phyloP scores from a whole-genome alignment of 805 yeast species.

The Candida sphagnicola region DNA sequence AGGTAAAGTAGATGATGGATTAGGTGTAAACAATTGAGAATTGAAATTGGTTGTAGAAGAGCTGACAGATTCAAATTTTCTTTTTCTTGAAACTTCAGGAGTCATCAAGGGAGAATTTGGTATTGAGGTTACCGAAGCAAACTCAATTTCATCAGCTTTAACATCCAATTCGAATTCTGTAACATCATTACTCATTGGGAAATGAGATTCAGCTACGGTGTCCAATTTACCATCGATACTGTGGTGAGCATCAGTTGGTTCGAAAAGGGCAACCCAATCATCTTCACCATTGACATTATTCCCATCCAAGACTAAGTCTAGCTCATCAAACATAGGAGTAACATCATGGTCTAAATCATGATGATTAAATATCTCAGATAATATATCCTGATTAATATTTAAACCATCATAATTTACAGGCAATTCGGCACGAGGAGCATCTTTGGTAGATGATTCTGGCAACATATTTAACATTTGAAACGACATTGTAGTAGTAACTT shows the following conservation, averaged over 20 bases:
- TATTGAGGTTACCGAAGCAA: background rate
- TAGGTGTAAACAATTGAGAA: constrained; percentile 26
- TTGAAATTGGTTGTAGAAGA: background rate
- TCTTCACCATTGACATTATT: constrained; percentile 36
- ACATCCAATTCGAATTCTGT: constrained; percentile 1
- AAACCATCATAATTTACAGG: constrained; percentile 1
- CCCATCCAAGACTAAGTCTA: constrained; percentile 40
- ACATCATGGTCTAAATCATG: constrained; percentile 21
- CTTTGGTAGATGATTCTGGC: constrained; percentile 2
- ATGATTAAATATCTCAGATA: constrained; percentile 9
- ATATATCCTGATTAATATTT: constrained; percentile 10
- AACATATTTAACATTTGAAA: constrained; percentile 3
- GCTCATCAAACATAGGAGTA: constrained; percentile 62
- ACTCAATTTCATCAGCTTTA: background rate
- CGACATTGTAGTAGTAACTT: constrained; percentile 2
- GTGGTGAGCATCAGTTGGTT: constrained; percentile 14
- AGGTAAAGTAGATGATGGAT: constrained; percentile 25
- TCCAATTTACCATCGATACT: constrained; percentile 13
- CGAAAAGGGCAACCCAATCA: constrained; percentile 64
- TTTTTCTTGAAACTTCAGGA: background rate
- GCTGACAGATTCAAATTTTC: background rate
- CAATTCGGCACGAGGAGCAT: constrained; percentile 1
- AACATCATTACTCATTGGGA: constrained; percentile 11
- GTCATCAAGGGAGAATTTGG: background rate
- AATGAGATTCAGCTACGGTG: background rate